A percentile compares a stretch with the other conserved stretches of the same genome.
Evolutionary conservation across 2,329 filamentous ascomycete genomes (phyloP).

Genomic region (Aspergillus calidoustus): DNA sequence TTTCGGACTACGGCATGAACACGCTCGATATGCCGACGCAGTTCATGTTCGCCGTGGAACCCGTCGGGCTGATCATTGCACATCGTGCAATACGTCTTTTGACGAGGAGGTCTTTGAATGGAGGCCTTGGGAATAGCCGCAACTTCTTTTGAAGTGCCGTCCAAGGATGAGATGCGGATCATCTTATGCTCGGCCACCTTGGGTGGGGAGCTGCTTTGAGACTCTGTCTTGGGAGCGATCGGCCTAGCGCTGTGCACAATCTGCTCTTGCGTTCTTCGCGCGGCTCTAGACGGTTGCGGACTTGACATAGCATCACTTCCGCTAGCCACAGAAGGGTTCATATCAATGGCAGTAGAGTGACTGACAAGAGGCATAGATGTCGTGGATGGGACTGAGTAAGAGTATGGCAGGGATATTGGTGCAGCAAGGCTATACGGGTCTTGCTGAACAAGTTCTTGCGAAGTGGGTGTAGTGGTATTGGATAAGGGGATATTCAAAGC

Average conservation of each 20-base stretch:
- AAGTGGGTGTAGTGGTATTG: constrained; percentile 26
- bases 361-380: constrained; percentile 37
- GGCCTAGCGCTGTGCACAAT: constrained; percentile 53
- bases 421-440: constrained; percentile 37
- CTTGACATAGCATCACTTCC: constrained; percentile 51
- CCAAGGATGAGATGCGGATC: constrained; percentile 56
- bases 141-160: constrained; percentile 60
- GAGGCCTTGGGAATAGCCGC: constrained; percentile 60
- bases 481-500: constrained; percentile 35
- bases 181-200: constrained; percentile 50
- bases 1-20: constrained; percentile 67
- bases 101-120: constrained; percentile 68
- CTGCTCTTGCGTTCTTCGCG: constrained; percentile 55
- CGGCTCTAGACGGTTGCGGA: constrained; percentile 50
- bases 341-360: constrained; percentile 51
- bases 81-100: constrained; percentile 70
- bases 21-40: constrained; percentile 68
- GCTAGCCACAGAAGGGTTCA: constrained; percentile 55
- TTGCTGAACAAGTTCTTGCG: constrained; percentile 25
- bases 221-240: constrained; percentile 54
- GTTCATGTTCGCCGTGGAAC: constrained; percentile 85
- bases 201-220: constrained; percentile 35
- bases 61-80: constrained; percentile 76
- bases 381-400: constrained; percentile 42
- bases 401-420: constrained; percentile 38